Evolutionary conservation across 2,329 filamentous ascomycete species (phyloP), one percentile per base, ranked within the genome.

Genomic region (Diaporthe citri): DNA sequence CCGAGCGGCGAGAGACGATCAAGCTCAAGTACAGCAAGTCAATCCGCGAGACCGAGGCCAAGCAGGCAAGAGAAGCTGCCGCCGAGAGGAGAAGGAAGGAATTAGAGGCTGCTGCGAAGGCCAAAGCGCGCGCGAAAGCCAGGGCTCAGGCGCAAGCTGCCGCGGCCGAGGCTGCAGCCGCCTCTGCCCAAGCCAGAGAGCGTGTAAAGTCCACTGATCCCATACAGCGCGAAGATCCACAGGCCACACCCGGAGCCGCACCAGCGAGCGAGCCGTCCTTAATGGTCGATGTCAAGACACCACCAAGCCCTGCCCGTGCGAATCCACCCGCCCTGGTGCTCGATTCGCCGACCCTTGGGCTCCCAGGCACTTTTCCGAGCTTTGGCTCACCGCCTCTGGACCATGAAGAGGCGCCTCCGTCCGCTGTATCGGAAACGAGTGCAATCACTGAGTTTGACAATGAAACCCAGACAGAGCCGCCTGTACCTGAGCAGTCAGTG

Each of bases 21-120:
- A 93, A 96, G 79, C 91, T 95, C 74, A 95, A 95, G 20, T 96
- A 97, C 82, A 96, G 92, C 79, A 94, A 94, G 81, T 95, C 93
- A n/a, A 92, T 97, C 64, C 90, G 93, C 77, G 93, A 95, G 80
- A 93, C 87, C 79, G 92, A 94, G 80, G 92, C 89, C 75, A 83
- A 86, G n/a, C 88, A 89, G 74, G 88, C 87, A 70, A 87, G 88
- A 80, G 85, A 88, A 81, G 85, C 85, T 70, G 89, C 89, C 46
- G 88, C 88, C 31, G 88, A 91, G 76, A 89, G 87, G 77, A 85
- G 87, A 76, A 88, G 83, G 79, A 86, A 86, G 80, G 88, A 89
- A 77, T 82, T 88, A 80, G 86, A 89, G 78, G 84, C 84, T 75
- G 85, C 85, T 69, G 83, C 86, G 74, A 82, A 83, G 77, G 81